These are phyloP conservation scores for Pythium dissimile DNA, from an alignment of 352 stramenopile genomes.

Conservation along the genomic window DNA sequence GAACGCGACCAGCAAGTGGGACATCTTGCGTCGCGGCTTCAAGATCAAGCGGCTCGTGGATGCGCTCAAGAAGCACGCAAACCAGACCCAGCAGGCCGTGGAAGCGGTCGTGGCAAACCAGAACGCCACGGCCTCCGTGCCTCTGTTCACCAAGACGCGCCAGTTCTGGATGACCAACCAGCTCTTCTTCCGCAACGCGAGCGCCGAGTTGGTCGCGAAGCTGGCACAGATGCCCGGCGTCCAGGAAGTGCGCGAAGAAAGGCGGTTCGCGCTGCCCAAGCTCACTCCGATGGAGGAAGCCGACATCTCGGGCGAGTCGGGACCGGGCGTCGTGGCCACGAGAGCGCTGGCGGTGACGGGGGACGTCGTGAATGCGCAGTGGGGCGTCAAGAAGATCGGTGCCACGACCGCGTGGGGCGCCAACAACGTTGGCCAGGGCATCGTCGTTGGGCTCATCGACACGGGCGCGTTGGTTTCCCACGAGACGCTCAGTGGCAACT, in stretches of 20 bases:
- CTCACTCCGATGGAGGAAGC: not conserved
- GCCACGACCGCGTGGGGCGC: conserved; percentile 25
- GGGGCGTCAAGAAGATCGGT: conserved; percentile 29
- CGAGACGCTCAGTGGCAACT: conserved; percentile 26
- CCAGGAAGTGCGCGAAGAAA: conserved; percentile 4
- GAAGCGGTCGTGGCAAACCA: conserved; percentile 1
- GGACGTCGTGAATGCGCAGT: conserved; percentile 14
- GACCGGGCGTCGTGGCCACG: not conserved
- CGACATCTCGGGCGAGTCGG: not conserved
- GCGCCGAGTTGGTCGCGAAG: conserved; percentile 13
- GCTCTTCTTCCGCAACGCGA: conserved; percentile 14
- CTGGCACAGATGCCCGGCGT: conserved; percentile 12
- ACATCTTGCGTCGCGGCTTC: conserved; percentile 11
- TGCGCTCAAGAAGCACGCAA: conserved; percentile 10
- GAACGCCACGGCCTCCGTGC: not conserved
- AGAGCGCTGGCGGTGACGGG: not conserved
- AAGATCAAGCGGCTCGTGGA: conserved; percentile 28
- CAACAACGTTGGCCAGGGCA: conserved; percentile 20
- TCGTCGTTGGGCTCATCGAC: conserved; percentile 33
- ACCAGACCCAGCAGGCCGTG: conserved; percentile 8
- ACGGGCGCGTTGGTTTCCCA: conserved; percentile 28
- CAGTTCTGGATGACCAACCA: conserved; percentile 25
- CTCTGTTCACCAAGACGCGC: conserved; percentile 6
- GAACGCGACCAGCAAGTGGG: conserved; percentile 18
- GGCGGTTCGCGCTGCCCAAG: conserved; percentile 4